These are phyloP conservation scores for Neltuma alba DNA, from an alignment of 306 rosid genomes.

Conservation along the genomic window DNA sequence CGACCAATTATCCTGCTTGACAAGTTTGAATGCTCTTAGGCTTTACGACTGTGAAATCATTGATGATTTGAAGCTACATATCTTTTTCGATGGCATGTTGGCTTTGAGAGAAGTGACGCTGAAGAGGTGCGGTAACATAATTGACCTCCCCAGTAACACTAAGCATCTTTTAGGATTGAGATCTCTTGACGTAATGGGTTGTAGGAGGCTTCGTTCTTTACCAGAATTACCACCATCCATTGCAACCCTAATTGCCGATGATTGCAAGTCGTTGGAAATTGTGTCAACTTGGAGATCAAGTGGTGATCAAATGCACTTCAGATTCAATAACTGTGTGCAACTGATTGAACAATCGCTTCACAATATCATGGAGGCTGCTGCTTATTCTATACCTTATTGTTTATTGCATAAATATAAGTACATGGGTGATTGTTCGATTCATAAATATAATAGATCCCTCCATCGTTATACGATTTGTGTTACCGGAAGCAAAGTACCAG, in stretches of 20 bases:
- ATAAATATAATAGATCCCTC: too few species aligned
- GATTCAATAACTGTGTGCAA: background rate
- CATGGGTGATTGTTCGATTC: background rate
- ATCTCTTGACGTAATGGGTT: rapidly evolving
- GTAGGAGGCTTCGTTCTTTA: background rate
- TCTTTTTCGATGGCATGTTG: background rate
- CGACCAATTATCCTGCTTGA: background rate
- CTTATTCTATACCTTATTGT: too few species aligned
- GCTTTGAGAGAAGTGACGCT: background rate
- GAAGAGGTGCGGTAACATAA: background rate
- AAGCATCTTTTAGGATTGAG: background rate
- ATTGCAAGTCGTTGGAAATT: background rate
- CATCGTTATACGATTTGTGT: too few species aligned
- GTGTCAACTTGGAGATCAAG: background rate
- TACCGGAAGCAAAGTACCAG: background rate
- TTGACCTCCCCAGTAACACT: conserved; percentile 3
- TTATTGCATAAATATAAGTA: background rate
- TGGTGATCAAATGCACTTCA: rapidly evolving
- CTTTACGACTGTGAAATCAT: background rate
- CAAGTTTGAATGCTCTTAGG: background rate
- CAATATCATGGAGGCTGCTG: background rate
- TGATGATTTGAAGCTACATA: background rate
- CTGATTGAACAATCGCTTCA: background rate
- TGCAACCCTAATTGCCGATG: rapidly evolving
- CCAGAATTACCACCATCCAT: background rate